Evolutionary conservation across 2,329 filamentous ascomycete genomes (phyloP).

Genomic region (Fusarium subglutinans): DNA sequence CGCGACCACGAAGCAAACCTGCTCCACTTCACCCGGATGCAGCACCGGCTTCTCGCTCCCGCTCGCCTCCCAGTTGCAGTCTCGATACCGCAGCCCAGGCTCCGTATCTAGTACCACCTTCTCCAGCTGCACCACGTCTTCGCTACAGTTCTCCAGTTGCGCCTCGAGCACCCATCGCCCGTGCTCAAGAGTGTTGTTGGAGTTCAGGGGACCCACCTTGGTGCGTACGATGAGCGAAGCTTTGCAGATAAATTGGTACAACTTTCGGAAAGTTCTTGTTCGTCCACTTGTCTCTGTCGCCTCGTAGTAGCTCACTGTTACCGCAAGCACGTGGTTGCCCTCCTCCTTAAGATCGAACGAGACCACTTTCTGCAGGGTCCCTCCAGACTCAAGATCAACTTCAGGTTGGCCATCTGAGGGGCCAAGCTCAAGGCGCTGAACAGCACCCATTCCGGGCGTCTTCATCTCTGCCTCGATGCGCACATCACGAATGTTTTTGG

Average conservation of each 20-base stretch:
- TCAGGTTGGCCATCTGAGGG: constrained; percentile 39
- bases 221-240: constrained; percentile 89
- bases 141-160: constrained; percentile 93
- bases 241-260: constrained; percentile 97
- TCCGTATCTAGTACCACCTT: constrained; percentile 65
- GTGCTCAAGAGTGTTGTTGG: constrained; percentile 40
- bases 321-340: constrained; percentile 90
- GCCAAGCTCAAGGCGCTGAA: constrained; percentile 73
- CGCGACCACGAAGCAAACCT: constrained; percentile 69
- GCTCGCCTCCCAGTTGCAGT: constrained; percentile 65
- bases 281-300: constrained; percentile 75
- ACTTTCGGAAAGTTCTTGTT: constrained; percentile 87
- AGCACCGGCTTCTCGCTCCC: constrained; percentile 61
- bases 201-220: constrained; percentile 74
- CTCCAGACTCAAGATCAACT: constrained; percentile 65
- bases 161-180: constrained; percentile 83
- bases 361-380: constrained; percentile 83
- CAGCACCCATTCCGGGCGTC: constrained; percentile 71
- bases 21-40: constrained; percentile 70
- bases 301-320: constrained; percentile 95
- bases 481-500: constrained; percentile 74
- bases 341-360: constrained; percentile 92
- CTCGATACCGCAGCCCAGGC: constrained; percentile 59
- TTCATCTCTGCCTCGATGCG: constrained; percentile 94
- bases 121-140: constrained; percentile 83